phyloP scores from a whole-genome alignment of 805 yeast genomes.

The Ogataea paradorogensis region DNA sequence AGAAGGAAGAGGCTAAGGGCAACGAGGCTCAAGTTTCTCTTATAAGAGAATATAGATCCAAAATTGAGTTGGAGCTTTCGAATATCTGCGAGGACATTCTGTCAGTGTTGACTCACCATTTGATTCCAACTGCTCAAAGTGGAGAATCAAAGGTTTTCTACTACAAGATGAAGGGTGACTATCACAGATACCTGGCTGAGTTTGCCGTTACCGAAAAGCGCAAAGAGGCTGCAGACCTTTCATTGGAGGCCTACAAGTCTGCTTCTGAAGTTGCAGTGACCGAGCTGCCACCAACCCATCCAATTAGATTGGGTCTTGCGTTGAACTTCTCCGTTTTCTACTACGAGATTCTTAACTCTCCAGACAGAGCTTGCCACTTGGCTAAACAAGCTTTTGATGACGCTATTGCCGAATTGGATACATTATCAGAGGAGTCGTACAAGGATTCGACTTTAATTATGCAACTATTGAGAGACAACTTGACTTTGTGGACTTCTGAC shows the following conservation, averaged over 20 bases:
- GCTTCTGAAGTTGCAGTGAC: constrained; percentile 97
- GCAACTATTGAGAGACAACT: constrained; percentile 98
- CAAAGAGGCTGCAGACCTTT: constrained; percentile 86
- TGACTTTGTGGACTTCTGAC: constrained; percentile 96
- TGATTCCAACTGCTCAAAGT: constrained; percentile 90
- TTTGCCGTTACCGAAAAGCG: constrained; percentile 90
- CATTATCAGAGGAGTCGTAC: constrained; percentile 96
- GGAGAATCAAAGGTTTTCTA: constrained; percentile 98
- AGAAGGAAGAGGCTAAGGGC: constrained; percentile 96
- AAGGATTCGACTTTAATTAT: constrained; percentile 97
- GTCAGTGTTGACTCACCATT: constrained; percentile 80
- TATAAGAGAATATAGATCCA: constrained; percentile 91
- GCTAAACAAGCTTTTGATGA: constrained; percentile 99
- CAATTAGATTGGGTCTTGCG: constrained; percentile 96
- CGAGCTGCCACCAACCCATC: constrained; percentile 97
- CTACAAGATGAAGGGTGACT: constrained; percentile 99
- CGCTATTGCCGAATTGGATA: constrained; percentile 97
- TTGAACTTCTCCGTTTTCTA: constrained; percentile 96
- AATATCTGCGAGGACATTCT: constrained; percentile 93
- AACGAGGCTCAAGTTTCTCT: constrained; percentile 84
- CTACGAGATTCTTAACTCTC: constrained; percentile 96
- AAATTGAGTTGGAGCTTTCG: constrained; percentile 89
- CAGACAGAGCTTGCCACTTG: constrained; percentile 97
- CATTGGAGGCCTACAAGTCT: constrained; percentile 90
- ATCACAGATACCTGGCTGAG: constrained; percentile 98